Evolutionary conservation across 495 filamentous ascomycete species (phyloP), one percentile per base, ranked within the genome.

Genomic region (Glutinoglossum americanum): DNA sequence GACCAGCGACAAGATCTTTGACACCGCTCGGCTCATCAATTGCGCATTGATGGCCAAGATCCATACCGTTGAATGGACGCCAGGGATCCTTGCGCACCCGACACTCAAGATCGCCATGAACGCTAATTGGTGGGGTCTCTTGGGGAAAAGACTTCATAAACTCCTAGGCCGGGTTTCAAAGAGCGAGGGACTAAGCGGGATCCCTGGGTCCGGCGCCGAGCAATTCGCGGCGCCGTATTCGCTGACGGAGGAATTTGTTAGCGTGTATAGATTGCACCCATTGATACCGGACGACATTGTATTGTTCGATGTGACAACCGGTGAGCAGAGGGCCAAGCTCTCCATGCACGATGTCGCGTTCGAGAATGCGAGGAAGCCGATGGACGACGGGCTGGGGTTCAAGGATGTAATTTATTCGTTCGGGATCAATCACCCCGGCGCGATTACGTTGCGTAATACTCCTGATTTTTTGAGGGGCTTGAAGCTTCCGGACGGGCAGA

Each of bases 41-140:
- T 72, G 67, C 37, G 71, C 71, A 0, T 57, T 73, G 30, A 72
- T 72, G 68, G 71, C 71, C 33, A 73, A 73, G 61, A 72, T 73
- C 59, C 70, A 73, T 61, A 73, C 71, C 0, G 62, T 72, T 3
- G 71, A 73, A 63, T 73, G 71, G 71, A 72, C 70, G 28, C 70
- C 71, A 7, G 70, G 68, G 0, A 73, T 73, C 56, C 63, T 73
- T 2, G 66, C 63, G 3, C 70, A 73, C 45, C 70, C 70, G 13
- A 64, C 70, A 0, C 61, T 73, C 8, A 23, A 73, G 49, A 59
- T 70, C 33, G 66, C 54, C 37, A 67, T 73, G 66, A 51, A 60
- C 33, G 67, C 68, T 56, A 72, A 73, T 57, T 73, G 71, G 71
- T 72, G 68, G 70, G 71, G 71, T 19, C 49, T 73, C 26, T 55